Conservation (phyloP, 108 stramenopile genomes). For the Cyclostephanos invisitatus region DNA sequence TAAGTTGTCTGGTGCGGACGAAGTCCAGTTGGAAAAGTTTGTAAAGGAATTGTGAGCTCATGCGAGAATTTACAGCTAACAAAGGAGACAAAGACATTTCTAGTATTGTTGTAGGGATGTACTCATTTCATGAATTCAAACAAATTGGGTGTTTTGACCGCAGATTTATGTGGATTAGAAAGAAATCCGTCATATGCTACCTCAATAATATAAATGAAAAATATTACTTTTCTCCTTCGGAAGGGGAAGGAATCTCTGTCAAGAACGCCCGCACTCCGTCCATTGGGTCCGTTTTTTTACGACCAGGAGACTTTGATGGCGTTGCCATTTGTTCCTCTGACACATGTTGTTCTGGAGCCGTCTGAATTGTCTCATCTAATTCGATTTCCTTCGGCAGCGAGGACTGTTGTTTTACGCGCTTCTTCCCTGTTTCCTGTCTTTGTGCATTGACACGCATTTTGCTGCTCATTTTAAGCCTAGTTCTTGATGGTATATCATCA, state of each 20-base stretch:
- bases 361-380: slow-evolving; percentile 23
- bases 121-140: background rate
- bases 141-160: too few relatives aligned
- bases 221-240: background rate
- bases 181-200: too few relatives aligned
- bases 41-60: slow-evolving; percentile 36
- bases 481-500: slow-evolving; percentile 8
- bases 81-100: too few relatives aligned
- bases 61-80: background rate
- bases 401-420: slow-evolving; percentile 3
- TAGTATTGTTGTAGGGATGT: too few relatives aligned
- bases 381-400: background rate
- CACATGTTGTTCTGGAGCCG: slow-evolving; percentile 16
- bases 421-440: background rate
- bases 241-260: slow-evolving; percentile 45
- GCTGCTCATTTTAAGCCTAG: slow-evolving; percentile 3
- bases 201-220: too few relatives aligned
- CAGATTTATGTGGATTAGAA: too few relatives aligned
- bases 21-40: slow-evolving; percentile 53
- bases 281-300: slow-evolving; percentile 33
- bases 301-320: slow-evolving; percentile 20
- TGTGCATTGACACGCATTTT: background rate
- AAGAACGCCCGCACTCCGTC: slow-evolving; percentile 47
- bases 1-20: slow-evolving; percentile 75
- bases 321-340: slow-evolving; percentile 11